These are phyloP conservation scores for Nakazawaea wyomingensis DNA, from an alignment of 805 yeast species.

Conservation along the genomic window DNA sequence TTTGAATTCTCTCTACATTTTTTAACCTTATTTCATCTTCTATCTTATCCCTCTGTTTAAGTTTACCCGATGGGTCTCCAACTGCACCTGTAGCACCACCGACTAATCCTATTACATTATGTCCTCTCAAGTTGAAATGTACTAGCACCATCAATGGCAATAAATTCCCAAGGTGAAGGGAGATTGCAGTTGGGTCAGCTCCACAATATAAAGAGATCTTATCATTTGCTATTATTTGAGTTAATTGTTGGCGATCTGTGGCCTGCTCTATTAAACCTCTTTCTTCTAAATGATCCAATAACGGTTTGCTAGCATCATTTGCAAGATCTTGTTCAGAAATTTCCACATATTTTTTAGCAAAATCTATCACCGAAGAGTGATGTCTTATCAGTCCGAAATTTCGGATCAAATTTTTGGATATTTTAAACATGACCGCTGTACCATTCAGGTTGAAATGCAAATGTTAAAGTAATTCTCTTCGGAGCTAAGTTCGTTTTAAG, in stretches of 20 bases:
- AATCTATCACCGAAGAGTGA: slow-evolving; percentile 14
- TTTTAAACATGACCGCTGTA: not conserved
- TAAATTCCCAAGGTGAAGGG: slow-evolving; percentile 87
- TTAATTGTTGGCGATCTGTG: slow-evolving; percentile 26
- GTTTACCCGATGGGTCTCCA: slow-evolving; percentile 95
- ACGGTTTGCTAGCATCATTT: slow-evolving; percentile 30
- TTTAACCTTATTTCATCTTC: slow-evolving; percentile 41
- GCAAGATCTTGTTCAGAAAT: slow-evolving; percentile 19
- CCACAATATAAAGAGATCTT: slow-evolving; percentile 77
- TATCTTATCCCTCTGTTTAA: slow-evolving; percentile 64
- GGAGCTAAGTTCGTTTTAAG: too few species aligned
- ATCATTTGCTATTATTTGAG: slow-evolving; percentile 15
- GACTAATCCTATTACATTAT: slow-evolving; percentile 73
- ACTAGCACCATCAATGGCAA: slow-evolving; percentile 80
- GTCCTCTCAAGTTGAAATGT: slow-evolving; percentile 83
- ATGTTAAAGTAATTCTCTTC: too few species aligned
- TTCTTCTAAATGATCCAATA: slow-evolving; percentile 34
- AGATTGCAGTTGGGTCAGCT: slow-evolving; percentile 91
- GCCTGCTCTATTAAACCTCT: slow-evolving; percentile 43
- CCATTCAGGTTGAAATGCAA: too few species aligned
- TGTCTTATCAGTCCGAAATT: not conserved
- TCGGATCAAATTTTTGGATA: not conserved
- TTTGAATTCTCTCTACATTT: slow-evolving; percentile 56
- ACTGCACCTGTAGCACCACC: slow-evolving; percentile 96
- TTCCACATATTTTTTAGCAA: slow-evolving; percentile 19